A percentile compares a stretch with the other conserved stretches of the same genome.
Evolutionary conservation across 768 basidiomycete genomes (phyloP).

Genomic region (Auriscalpium orientale): DNA sequence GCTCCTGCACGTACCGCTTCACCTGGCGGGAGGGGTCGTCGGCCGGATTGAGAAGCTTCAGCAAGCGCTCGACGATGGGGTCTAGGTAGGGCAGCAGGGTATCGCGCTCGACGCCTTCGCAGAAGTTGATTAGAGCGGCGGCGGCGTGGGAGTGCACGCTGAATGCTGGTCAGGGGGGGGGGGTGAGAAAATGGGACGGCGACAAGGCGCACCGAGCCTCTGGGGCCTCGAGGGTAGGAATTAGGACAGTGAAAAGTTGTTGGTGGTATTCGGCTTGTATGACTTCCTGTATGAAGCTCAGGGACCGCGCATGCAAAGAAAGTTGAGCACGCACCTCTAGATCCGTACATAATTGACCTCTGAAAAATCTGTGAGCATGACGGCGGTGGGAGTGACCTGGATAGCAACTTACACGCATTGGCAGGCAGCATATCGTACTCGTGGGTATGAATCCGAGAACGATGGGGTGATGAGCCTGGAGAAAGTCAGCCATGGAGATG

Average conservation of each 20-base stretch:
- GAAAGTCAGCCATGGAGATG: not conserved
- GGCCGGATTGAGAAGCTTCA: constrained; percentile 55
- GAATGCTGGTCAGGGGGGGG: constrained; percentile 1
- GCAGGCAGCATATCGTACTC: constrained; percentile 69
- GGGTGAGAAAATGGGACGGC: not conserved
- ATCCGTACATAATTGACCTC: constrained; percentile 87
- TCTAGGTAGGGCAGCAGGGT: constrained; percentile 74
- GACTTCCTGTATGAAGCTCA: constrained; percentile 44
- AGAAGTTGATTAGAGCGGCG: constrained; percentile 85
- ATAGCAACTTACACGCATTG: constrained; percentile 62
- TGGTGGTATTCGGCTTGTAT: constrained; percentile 68
- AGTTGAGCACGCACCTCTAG: constrained; percentile 45
- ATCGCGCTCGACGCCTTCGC: constrained; percentile 73
- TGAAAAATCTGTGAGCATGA: constrained; percentile 20
- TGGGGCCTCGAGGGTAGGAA: constrained; percentile 66
- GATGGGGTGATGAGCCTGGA: constrained; percentile 65
- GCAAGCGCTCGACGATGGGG: constrained; percentile 64
- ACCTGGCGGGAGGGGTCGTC: constrained; percentile 30
- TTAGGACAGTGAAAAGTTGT: constrained; percentile 61
- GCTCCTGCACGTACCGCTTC: constrained; percentile 75
- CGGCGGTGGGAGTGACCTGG: not conserved
- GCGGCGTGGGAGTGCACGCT: constrained; percentile 87
- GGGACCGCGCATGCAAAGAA: not conserved
- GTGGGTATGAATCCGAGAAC: constrained; percentile 73
- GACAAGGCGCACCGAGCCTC: constrained; percentile 49